Evolutionary conservation across 2,329 filamentous ascomycete genomes (phyloP).

Genomic region (Penicillium nordicum): DNA sequence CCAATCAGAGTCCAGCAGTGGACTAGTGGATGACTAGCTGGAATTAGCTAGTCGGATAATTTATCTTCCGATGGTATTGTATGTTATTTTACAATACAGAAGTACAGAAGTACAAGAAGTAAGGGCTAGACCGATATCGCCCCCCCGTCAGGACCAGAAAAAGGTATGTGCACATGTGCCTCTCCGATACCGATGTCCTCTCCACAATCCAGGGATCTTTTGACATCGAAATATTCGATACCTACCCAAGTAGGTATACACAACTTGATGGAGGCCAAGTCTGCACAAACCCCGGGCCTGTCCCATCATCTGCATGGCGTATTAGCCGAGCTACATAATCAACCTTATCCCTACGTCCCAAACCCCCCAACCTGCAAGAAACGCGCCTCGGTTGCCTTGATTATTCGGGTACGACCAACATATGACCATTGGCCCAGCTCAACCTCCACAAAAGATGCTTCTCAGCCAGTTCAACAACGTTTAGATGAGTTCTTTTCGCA

Average conservation of each 20-base stretch:
- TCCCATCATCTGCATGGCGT: slow-evolving; percentile 31
- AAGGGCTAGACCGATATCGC: slow-evolving; percentile 1
- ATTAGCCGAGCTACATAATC: slow-evolving; percentile 31
- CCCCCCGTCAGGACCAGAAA: not conserved
- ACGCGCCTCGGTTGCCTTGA: slow-evolving; percentile 63
- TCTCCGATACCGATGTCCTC: not conserved
- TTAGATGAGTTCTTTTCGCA: slow-evolving; percentile 60
- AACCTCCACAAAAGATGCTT: slow-evolving; percentile 17
- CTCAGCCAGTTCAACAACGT: slow-evolving; percentile 36
- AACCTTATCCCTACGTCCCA: slow-evolving; percentile 43
- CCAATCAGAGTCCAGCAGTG: not conserved
- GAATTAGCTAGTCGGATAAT: slow-evolving; percentile 4
- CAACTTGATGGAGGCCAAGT: not conserved
- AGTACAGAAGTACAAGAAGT: not conserved
- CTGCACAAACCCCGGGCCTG: slow-evolving; percentile 11
- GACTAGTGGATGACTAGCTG: not conserved
- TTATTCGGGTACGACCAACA: slow-evolving; percentile 60
- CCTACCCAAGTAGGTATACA: too few relatives aligned
- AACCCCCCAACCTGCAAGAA: slow-evolving; percentile 51
- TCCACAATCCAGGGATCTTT: not conserved
- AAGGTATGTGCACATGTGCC: not conserved
- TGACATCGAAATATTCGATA: not conserved
- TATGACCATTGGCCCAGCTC: slow-evolving; percentile 52
- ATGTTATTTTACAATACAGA: not conserved
- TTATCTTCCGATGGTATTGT: not conserved